Evolutionary conservation across 1,139 yeast species (phyloP).

Genomic region (Candida sojae): DNA sequence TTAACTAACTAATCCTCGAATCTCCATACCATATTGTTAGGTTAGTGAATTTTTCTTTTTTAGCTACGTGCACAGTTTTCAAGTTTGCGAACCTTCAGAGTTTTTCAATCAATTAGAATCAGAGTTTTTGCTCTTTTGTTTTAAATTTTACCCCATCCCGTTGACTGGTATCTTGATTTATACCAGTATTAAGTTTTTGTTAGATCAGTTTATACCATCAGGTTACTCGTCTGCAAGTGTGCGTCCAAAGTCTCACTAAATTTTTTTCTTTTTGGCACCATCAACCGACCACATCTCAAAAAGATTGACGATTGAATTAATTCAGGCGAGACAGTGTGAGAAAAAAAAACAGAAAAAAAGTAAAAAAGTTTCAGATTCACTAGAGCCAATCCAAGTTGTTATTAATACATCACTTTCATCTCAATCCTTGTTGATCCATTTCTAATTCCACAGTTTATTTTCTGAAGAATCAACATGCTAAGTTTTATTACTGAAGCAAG

Average conservation of each 20-base stretch:
- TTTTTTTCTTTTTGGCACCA: not conserved
- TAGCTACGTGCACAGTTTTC: not conserved
- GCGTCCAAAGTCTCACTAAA: not conserved
- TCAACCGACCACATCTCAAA: too few relatives aligned
- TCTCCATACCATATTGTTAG: not conserved
- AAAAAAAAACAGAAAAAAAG: not conserved
- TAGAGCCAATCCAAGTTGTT: not conserved
- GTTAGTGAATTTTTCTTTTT: not conserved
- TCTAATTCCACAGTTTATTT: not conserved
- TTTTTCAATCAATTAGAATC: not conserved
- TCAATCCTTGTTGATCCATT: not conserved
- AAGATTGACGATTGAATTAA: too few relatives aligned
- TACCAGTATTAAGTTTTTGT: too few relatives aligned
- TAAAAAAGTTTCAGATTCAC: not conserved
- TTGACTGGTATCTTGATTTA: too few relatives aligned
- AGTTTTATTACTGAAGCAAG: constrained; percentile 33
- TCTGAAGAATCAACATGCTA: constrained; percentile 21
- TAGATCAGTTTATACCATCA: not conserved
- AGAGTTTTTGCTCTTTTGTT: not conserved
- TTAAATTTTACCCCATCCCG: not conserved
- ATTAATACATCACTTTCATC: not conserved
- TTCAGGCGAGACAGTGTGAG: too few relatives aligned
- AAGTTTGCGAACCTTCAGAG: too few relatives aligned
- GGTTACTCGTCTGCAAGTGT: not conserved
- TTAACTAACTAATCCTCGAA: constrained; percentile 1